A percentile compares a stretch with the other conserved stretches of the same genome.
phyloP scores from a whole-genome alignment of 345 rosid species.

The Cardamine chenopodiifolia region DNA sequence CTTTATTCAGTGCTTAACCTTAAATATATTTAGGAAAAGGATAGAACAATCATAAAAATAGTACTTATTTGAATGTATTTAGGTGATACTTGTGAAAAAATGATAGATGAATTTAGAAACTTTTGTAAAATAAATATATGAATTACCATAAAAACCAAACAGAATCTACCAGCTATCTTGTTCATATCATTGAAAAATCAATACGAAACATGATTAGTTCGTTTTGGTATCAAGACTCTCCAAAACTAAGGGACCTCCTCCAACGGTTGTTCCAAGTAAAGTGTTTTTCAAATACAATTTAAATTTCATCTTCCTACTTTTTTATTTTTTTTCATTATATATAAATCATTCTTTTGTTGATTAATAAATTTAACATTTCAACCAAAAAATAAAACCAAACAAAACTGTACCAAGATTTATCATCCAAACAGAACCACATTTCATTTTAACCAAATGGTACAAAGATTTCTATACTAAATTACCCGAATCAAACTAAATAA shows the following conservation, averaged over 20 bases:
- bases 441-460: neutral
- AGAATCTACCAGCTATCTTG: too few species aligned
- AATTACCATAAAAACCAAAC: neutral
- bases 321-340: too few species aligned
- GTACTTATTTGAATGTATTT: neutral
- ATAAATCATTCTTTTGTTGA: too few species aligned
- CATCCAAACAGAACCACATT: neutral
- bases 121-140: neutral
- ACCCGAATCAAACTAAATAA: neutral
- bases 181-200: too few species aligned
- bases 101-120: neutral
- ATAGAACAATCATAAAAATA: neutral
- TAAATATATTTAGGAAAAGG: neutral
- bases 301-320: too few species aligned
- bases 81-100: neutral
- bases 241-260: too few species aligned
- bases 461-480: neutral
- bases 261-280: too few species aligned
- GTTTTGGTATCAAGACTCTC: too few species aligned
- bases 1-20: neutral
- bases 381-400: too few species aligned
- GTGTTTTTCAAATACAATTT: too few species aligned
- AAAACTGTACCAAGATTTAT: neutral
- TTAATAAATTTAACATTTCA: too few species aligned
- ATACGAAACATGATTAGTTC: too few species aligned